These are phyloP conservation scores for Monosporascus sp. DNA, from an alignment of 2,329 filamentous ascomycete species.

Conservation along the genomic window DNA sequence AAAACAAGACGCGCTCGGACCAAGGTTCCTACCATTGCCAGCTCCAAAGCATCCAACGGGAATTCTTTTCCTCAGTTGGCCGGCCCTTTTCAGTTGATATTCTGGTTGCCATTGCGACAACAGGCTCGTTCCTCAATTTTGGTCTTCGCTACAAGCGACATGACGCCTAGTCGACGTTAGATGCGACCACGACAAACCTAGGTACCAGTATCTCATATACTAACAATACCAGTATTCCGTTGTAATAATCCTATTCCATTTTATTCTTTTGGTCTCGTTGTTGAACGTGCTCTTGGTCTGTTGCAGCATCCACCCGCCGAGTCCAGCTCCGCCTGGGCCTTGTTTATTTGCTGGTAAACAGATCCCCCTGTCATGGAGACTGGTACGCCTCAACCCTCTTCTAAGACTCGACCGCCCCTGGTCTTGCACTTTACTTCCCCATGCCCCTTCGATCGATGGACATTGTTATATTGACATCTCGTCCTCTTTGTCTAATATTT, in stretches of 20 bases:
- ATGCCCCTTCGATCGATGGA: background rate
- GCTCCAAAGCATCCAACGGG: background rate
- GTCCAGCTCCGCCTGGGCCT: background rate
- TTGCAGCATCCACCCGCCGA: conserved; percentile 3
- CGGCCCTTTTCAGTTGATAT: background rate
- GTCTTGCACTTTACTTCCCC: background rate
- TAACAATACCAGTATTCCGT: background rate
- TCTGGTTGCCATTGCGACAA: conserved; percentile 1
- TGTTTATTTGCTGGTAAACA: conserved; percentile 22
- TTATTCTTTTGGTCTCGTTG: background rate
- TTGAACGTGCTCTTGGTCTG: background rate
- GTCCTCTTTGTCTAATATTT: conserved; percentile 8
- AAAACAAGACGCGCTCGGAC: background rate
- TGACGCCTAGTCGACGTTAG: background rate
- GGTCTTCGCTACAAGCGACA: background rate
- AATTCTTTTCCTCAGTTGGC: background rate
- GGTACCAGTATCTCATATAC: background rate
- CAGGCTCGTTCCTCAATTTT: background rate
- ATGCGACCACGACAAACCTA: background rate
- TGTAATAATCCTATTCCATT: background rate
- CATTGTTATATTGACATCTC: background rate
- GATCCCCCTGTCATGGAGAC: conserved; percentile 20
- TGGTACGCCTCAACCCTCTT: conserved; percentile 14
- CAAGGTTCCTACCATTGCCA: background rate
- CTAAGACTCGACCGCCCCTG: background rate